phyloP scores from a whole-genome alignment of 352 stramenopile species.

The Blastocystis hominis region DNA sequence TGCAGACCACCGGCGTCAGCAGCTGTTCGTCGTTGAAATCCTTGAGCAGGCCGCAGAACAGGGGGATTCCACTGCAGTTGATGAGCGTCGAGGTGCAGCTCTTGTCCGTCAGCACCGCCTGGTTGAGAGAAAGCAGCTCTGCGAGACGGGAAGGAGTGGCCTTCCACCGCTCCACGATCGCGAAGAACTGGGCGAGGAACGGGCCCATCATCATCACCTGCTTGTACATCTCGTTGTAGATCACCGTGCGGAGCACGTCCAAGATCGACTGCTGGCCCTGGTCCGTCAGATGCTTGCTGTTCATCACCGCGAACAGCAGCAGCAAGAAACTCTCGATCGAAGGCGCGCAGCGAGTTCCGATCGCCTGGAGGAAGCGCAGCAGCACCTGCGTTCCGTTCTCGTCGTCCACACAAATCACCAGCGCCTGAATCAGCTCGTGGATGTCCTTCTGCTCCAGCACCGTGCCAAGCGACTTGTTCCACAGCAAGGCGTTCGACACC shows the following conservation, averaged over 20 bases:
- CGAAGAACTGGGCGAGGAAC: constrained; percentile 20
- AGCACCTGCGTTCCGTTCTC: background rate
- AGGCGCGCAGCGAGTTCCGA: constrained; percentile 24
- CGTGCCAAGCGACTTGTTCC: constrained; percentile 35
- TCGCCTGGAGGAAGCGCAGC: constrained; percentile 40
- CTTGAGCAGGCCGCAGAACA: constrained; percentile 6
- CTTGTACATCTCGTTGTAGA: constrained; percentile 48
- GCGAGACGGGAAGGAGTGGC: background rate
- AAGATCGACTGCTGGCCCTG: constrained; percentile 23
- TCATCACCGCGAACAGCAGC: constrained; percentile 48
- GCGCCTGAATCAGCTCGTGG: constrained; percentile 5
- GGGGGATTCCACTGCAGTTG: constrained; percentile 29
- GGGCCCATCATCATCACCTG: constrained; percentile 16
- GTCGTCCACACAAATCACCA: constrained; percentile 4
- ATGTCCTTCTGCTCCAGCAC: background rate
- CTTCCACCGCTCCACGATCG: constrained; percentile 42
- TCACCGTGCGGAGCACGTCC: constrained; percentile 43
- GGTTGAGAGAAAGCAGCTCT: constrained; percentile 25
- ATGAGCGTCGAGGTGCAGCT: constrained; percentile 4
- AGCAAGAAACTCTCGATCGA: constrained; percentile 51
- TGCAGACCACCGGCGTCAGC: constrained; percentile 23
- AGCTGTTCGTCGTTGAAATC: constrained; percentile 16
- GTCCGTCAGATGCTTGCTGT: background rate
- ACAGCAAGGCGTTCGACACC: background rate
- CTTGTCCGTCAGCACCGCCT: constrained; percentile 40